Conservation (phyloP, 495 filamentous ascomycete species). For the Penicillium diatomitis region DNA sequence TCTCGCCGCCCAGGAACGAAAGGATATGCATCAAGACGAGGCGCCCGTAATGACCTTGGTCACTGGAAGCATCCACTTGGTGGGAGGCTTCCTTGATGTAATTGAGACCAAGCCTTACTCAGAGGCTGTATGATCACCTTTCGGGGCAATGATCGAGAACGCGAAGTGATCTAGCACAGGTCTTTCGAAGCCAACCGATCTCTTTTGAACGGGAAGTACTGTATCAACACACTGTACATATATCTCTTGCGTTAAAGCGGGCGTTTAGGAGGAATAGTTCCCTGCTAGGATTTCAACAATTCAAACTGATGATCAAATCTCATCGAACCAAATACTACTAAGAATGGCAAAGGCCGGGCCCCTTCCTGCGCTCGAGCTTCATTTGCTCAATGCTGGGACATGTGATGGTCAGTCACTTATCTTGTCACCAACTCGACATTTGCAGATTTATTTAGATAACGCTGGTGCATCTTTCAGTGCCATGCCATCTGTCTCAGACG, state of each 20-base stretch:
- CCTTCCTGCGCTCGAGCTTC: too few species aligned
- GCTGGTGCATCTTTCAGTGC: too few species aligned
- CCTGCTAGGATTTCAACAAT: slow-evolving; percentile 23
- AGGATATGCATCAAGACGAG: slow-evolving; percentile 22
- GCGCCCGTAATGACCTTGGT: slow-evolving; percentile 45
- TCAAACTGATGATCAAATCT: slow-evolving; percentile 4
- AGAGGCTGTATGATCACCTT: slow-evolving; percentile 8
- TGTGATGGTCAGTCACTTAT: too few species aligned
- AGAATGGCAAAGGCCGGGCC: too few species aligned
- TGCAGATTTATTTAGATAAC: too few species aligned
- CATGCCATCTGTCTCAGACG: too few species aligned
- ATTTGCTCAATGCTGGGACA: too few species aligned
- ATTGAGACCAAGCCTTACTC: slow-evolving; percentile 49
- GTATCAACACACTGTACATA: slow-evolving; percentile 22
- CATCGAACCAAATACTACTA: not conserved
- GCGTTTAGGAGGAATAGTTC: slow-evolving; percentile 14
- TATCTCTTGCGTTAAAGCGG: slow-evolving; percentile 5
- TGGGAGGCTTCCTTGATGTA: slow-evolving; percentile 70
- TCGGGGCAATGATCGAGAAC: not conserved
- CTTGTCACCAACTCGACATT: too few species aligned
- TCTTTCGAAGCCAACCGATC: too few species aligned
- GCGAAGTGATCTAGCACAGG: not conserved
- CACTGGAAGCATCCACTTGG: slow-evolving; percentile 85
- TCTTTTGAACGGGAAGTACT: slow-evolving; percentile 1
- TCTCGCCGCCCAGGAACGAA: slow-evolving; percentile 32